Evolutionary conservation across 768 basidiomycete species (phyloP).

Genomic region (Phanerodontia chrysosporium): DNA sequence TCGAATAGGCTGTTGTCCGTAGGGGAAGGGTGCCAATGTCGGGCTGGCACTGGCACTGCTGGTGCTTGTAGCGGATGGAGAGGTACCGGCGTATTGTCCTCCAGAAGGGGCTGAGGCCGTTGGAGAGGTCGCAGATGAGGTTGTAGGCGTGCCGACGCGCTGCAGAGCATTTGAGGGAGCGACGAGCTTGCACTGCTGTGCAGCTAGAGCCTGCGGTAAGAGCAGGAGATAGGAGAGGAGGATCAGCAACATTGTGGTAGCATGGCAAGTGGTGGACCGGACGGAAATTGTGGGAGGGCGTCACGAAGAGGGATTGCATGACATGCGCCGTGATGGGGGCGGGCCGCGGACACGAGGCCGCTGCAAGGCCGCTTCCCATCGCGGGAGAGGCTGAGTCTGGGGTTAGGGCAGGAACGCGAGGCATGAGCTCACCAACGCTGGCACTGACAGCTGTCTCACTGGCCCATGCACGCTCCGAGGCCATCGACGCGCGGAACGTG

Average conservation of each 20-base stretch:
- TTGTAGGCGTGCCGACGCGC: not conserved
- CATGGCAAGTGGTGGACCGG: conserved; percentile 6
- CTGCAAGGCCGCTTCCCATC: not conserved
- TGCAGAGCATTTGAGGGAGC: not conserved
- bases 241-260: conserved; percentile 9
- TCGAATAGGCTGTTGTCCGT: conserved; percentile 42
- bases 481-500: no score
- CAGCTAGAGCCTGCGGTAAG: not conserved
- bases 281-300: not conserved
- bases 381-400: not conserved
- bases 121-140: conserved; percentile 4
- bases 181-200: conserved; percentile 24
- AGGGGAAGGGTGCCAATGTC: conserved; percentile 35
- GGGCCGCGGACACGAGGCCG: conserved; percentile 6
- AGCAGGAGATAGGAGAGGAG: conserved; percentile 10
- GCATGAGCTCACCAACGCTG: no score
- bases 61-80: conserved; percentile 2
- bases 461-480: no score
- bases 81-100: not conserved
- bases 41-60: conserved; percentile 14
- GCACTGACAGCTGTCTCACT: no score
- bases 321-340: not conserved
- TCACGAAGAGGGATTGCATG: not conserved
- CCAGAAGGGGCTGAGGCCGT: conserved; percentile 12
- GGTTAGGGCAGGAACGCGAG: no score